Percentiles rank a stretch among this genome's conserved stretches.
These are phyloP conservation scores for Trichoderma koningii DNA, from an alignment of 2,329 filamentous ascomycete genomes.

Conservation along the genomic window DNA sequence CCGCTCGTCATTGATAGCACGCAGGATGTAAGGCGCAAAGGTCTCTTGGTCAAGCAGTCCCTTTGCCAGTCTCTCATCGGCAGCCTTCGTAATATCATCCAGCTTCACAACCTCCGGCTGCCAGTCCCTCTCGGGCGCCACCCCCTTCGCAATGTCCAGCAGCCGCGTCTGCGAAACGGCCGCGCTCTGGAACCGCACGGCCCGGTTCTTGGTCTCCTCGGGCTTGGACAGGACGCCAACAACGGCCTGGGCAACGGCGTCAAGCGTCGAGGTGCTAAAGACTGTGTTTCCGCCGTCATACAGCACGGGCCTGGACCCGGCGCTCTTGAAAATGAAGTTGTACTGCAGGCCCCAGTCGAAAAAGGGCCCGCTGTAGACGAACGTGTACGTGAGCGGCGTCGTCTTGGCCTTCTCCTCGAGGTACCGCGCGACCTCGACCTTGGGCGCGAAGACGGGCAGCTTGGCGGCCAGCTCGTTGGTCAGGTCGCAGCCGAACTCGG, in stretches of 20 bases:
- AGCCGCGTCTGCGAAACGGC: conserved; percentile 50
- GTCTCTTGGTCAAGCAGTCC: conserved; percentile 37
- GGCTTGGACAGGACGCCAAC: conserved; percentile 52
- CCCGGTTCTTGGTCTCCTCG: conserved; percentile 55
- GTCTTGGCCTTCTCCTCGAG: conserved; percentile 46
- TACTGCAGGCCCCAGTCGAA: conserved; percentile 57
- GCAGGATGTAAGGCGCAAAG: conserved; percentile 39
- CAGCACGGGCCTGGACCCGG: conserved; percentile 45
- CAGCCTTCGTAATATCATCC: conserved; percentile 35
- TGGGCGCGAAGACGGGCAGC: conserved; percentile 56
- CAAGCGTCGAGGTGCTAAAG: conserved; percentile 53
- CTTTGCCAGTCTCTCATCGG: conserved; percentile 38
- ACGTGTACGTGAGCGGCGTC: conserved; percentile 55
- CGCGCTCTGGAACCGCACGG: conserved; percentile 49
- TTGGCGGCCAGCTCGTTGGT: conserved; percentile 38
- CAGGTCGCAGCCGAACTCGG: conserved; percentile 54
- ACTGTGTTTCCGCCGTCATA: conserved; percentile 53
- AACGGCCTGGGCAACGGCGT: conserved; percentile 50
- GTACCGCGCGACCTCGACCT: conserved; percentile 47
- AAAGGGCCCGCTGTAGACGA: conserved; percentile 56
- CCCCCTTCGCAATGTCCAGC: conserved; percentile 50
- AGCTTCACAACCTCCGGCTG: conserved; percentile 44
- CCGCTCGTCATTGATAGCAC: conserved; percentile 37
- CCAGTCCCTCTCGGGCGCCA: conserved; percentile 51
- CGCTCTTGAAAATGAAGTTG: conserved; percentile 48